phyloP scores from a whole-genome alignment of 2,329 filamentous ascomycete genomes.

The Elsinoe fawcettii region DNA sequence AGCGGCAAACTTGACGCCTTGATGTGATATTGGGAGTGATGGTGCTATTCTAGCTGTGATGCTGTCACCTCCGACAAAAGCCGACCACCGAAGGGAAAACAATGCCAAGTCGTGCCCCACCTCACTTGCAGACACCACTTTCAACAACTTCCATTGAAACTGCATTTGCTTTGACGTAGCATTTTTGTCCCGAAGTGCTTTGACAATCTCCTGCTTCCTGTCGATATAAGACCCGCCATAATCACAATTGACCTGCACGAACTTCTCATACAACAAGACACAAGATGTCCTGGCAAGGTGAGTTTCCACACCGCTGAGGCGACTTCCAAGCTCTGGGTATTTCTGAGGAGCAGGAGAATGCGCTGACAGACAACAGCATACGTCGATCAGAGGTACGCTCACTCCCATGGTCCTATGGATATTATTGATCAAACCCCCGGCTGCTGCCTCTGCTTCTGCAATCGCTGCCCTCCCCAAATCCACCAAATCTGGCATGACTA shows the following conservation, averaged over 20 bases:
- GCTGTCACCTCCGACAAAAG: neutral
- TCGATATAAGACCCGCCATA: slow-evolving; percentile 10
- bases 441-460: neutral
- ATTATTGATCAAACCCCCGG: no score
- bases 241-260: slow-evolving; percentile 1
- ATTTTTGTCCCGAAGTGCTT: neutral
- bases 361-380: slow-evolving; percentile 41
- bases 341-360: slow-evolving; percentile 13
- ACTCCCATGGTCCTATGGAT: neutral
- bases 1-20: no score
- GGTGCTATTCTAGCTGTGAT: no score
- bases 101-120: neutral
- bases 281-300: slow-evolving; percentile 72
- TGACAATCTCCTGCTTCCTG: neutral
- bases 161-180: neutral
- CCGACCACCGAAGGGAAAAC: neutral
- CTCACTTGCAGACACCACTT: neutral
- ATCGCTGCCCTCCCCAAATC: neutral
- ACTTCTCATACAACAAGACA: slow-evolving; percentile 16
- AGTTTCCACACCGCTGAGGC: slow-evolving; percentile 21
- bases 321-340: neutral
- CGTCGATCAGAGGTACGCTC: slow-evolving; percentile 53
- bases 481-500: neutral
- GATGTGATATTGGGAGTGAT: no score
- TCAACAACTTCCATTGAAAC: neutral